phyloP scores from a whole-genome alignment of 352 stramenopile genomes.

The Phytophthora boehmeriae region DNA sequence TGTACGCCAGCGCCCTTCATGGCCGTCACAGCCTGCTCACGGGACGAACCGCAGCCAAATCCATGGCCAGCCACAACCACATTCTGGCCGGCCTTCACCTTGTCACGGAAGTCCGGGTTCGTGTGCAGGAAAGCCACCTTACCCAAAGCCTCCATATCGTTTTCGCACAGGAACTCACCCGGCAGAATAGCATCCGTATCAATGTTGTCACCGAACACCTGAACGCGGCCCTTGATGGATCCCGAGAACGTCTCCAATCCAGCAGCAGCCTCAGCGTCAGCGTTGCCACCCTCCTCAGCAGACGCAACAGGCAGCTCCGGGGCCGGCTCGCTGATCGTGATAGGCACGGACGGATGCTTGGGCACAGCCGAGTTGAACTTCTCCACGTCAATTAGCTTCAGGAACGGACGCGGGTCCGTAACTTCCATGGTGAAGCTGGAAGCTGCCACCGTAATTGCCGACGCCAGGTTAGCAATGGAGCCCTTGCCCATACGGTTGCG shows the following conservation, averaged over 20 bases:
- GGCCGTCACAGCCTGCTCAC: conserved; percentile 82
- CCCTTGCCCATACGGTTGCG: conserved; percentile 87
- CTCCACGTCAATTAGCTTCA: conserved; percentile 72
- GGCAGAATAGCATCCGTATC: conserved; percentile 89
- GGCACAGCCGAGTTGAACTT: conserved; percentile 72
- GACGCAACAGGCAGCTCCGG: conserved; percentile 53
- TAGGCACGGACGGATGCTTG: conserved; percentile 44
- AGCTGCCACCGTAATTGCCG: conserved; percentile 78
- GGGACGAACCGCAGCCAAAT: conserved; percentile 86
- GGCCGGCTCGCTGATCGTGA: conserved; percentile 47
- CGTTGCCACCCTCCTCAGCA: conserved; percentile 9
- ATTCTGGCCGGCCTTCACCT: conserved; percentile 72
- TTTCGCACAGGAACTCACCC: conserved; percentile 82
- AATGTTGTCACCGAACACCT: conserved; percentile 91
- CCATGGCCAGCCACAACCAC: conserved; percentile 81
- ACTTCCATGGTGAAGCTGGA: conserved; percentile 87
- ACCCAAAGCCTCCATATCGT: conserved; percentile 84
- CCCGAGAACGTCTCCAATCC: conserved; percentile 50
- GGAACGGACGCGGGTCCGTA: conserved; percentile 75
- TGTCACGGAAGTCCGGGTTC: conserved; percentile 87
- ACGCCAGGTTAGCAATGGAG: conserved; percentile 83
- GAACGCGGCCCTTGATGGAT: conserved; percentile 70
- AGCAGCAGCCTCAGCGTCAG: conserved; percentile 34
- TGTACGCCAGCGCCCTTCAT: conserved; percentile 84
- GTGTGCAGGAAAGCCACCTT: conserved; percentile 87